A percentile compares a stretch with the other conserved stretches of the same genome.
Conservation (phyloP, 2,329 filamentous ascomycete species). For the Mollisiaceae sp. region DNA sequence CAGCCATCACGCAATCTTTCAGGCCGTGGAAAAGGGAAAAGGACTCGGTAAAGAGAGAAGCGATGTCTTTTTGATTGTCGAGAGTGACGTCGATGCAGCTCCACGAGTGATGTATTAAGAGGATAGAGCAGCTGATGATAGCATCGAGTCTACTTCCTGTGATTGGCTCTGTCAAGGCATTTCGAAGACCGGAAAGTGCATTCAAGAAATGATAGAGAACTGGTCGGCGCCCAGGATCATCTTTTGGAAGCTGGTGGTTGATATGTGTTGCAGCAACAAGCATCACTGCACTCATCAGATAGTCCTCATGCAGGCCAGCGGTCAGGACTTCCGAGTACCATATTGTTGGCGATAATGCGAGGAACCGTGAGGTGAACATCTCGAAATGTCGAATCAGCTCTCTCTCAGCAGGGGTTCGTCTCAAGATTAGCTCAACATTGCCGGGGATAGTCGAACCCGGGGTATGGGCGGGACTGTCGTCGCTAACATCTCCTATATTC, state of each 20-base stretch:
- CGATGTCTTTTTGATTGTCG: slow-evolving; percentile 3
- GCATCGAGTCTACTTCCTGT: slow-evolving; percentile 16
- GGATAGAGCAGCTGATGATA: slow-evolving; percentile 18
- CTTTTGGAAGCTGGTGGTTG: slow-evolving; percentile 12
- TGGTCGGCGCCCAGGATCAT: slow-evolving; percentile 8
- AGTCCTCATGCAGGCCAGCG: slow-evolving; percentile 17
- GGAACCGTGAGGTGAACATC: slow-evolving; percentile 13
- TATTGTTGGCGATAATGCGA: slow-evolving; percentile 12
- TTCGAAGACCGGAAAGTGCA: slow-evolving; percentile 15
- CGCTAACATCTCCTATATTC: not conserved
- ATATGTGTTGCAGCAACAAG: slow-evolving; percentile 19
- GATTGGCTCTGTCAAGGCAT: slow-evolving; percentile 13
- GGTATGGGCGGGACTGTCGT: not conserved
- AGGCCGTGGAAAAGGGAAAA: slow-evolving; percentile 4
- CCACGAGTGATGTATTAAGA: slow-evolving; percentile 23
- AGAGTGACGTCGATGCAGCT: not conserved
- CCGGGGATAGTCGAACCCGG: not conserved
- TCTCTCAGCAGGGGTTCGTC: slow-evolving; percentile 13
- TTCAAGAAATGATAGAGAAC: slow-evolving; percentile 14
- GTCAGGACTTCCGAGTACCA: slow-evolving; percentile 14
- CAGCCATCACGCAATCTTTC: slow-evolving; percentile 15
- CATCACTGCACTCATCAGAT: slow-evolving; percentile 19
- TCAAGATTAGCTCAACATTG: slow-evolving; percentile 18
- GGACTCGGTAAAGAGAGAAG: not conserved
- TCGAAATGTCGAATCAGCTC: slow-evolving; percentile 20